Conservation (phyloP, 176 grass and related monocot species). For the Melocanna baccifera region DNA sequence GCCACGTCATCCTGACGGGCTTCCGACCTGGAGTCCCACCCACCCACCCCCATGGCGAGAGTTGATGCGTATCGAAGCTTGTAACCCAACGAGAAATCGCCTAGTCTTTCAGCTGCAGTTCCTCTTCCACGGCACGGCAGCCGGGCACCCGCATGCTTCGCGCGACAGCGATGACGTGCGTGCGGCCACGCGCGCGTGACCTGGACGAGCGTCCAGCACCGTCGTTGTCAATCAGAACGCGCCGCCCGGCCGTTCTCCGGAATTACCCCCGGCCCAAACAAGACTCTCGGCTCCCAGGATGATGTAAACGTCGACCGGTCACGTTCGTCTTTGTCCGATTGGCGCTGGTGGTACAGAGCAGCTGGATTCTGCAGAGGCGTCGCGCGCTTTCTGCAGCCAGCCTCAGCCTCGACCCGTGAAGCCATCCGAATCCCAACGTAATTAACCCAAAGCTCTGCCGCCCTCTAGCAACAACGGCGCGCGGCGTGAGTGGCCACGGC, state of each 20-base stretch:
- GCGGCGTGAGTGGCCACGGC: not conserved
- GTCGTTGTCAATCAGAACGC: slow-evolving; percentile 9
- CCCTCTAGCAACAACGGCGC: not conserved
- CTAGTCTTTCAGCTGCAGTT: not conserved
- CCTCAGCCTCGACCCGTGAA: not conserved
- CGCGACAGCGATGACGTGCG: slow-evolving; percentile 28
- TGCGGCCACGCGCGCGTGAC: not conserved
- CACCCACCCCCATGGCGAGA: not conserved
- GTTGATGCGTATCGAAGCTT: not conserved
- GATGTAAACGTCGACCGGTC: not conserved
- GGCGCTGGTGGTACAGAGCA: not conserved
- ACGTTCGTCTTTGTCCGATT: not conserved
- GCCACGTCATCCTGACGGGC: slow-evolving; percentile 26
- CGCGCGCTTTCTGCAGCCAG: not conserved
- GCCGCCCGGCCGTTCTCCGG: not conserved
- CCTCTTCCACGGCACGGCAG: not conserved
- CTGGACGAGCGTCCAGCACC: not conserved
- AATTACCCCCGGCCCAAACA: not conserved
- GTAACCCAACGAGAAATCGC: not conserved
- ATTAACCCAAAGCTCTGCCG: no score
- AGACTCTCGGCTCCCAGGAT: not conserved
- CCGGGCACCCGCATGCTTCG: not conserved
- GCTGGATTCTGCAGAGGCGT: not conserved
- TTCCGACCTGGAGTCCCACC: not conserved
- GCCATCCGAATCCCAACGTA: not conserved